Evolutionary conservation across 169 alveolate species (phyloP), one percentile per base, ranked within the genome.

Genomic region (Eimeria falciformis): DNA sequence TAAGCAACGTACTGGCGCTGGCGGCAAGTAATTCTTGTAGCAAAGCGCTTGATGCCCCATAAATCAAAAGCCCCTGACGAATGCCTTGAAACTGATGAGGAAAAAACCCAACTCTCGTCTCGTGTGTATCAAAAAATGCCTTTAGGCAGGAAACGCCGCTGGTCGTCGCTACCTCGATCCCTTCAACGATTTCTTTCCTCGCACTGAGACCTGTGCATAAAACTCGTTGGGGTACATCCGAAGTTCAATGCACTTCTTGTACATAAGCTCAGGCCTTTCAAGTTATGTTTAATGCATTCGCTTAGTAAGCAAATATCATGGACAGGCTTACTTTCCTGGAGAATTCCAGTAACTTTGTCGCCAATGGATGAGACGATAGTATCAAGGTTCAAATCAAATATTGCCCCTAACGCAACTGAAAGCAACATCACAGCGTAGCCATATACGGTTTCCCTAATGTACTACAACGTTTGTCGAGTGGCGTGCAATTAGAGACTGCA

Each of bases 51-150:
- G 73, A 12, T n/a, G 89, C 89, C 12, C 43, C 43, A n/a, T 81
- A 81, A 18, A 81, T 53, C 75, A 55, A n/a, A 17, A 81, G 89
- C 53, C 89, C 89, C 37, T 81, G 89, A 37, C 89, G 89, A 12
- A 55, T 45, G 11, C 58, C 25, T 56, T 81, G 89, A 37, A 81
- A 33, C 89, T 81, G 75, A 33, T 81, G 89, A 33, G 75, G 89
- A 55, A 81, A 81, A 66, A 29, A 29, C 47, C 75, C 71, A 43
- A 43, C 56, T 81, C 33, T 55, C 58, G 12, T 27, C n/a, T 6
- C 14, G 9, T 25, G 75, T 18, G n/a, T n/a, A 6, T 55, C 75
- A 81, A 27, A 53, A 40, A 55, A 21, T 12, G 37, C 6, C 1
- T 55, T 50, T 27, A 81, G 55, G 77, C 89, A 81, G 5, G 75